Conservation (phyloP, 805 yeast genomes). For the Spathaspora gorwiae region DNA sequence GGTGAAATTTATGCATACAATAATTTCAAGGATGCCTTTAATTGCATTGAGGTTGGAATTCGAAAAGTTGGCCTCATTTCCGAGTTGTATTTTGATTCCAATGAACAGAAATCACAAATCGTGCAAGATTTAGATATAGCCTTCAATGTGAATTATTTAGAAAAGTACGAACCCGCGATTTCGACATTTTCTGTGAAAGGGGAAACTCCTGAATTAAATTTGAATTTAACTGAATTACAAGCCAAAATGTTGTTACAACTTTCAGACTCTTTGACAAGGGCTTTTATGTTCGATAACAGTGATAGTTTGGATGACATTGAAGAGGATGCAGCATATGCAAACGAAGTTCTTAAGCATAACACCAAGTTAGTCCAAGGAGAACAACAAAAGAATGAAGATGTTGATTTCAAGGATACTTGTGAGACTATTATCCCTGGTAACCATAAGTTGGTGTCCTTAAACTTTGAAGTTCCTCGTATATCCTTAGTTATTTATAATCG, state of each 20-base stretch:
- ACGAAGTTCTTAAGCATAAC: slow-evolving; percentile 37
- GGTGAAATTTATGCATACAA: slow-evolving; percentile 81
- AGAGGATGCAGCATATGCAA: slow-evolving; percentile 62
- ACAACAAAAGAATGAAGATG: neutral
- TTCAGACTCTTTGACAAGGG: slow-evolving; percentile 50
- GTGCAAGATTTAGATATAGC: slow-evolving; percentile 60
- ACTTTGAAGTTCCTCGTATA: slow-evolving; percentile 58
- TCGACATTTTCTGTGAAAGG: slow-evolving; percentile 56
- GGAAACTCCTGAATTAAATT: slow-evolving; percentile 55
- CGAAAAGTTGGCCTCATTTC: slow-evolving; percentile 70
- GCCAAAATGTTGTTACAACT: slow-evolving; percentile 53
- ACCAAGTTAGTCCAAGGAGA: slow-evolving; percentile 2
- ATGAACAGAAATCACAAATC: slow-evolving; percentile 55
- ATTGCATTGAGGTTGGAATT: slow-evolving; percentile 63
- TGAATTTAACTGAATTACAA: slow-evolving; percentile 72
- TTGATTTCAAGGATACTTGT: neutral
- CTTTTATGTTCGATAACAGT: slow-evolving; percentile 41
- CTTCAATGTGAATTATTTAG: slow-evolving; percentile 56
- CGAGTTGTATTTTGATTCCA: slow-evolving; percentile 43
- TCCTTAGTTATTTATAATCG: slow-evolving; percentile 57
- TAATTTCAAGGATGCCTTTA: slow-evolving; percentile 42
- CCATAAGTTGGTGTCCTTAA: slow-evolving; percentile 39
- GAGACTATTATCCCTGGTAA: slow-evolving; percentile 18
- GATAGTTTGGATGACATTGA: slow-evolving; percentile 46
- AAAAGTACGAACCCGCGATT: slow-evolving; percentile 26